phyloP scores from a whole-genome alignment of 495 filamentous ascomycete genomes.

The Lepraria neglecta region DNA sequence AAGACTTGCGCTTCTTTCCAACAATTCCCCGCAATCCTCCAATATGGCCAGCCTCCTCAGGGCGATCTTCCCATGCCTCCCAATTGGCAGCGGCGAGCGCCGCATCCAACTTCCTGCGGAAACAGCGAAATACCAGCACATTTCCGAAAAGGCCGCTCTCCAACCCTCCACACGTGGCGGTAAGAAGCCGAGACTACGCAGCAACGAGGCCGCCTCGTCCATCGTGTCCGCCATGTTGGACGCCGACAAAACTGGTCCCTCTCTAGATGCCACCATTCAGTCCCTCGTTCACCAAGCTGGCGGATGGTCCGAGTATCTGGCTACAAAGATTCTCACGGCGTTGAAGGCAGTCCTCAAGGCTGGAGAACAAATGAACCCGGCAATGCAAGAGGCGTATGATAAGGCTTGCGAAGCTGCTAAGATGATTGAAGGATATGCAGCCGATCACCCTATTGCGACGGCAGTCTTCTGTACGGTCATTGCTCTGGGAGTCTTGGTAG shows the following conservation, averaged over 20 bases:
- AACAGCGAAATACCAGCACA: background rate
- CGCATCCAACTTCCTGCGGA: conserved; percentile 2
- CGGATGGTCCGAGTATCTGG: conserved; percentile 40
- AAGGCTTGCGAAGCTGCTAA: conserved; percentile 31
- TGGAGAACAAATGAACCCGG: conserved; percentile 31
- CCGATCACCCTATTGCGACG: conserved; percentile 36
- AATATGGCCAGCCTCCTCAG: conserved; percentile 6
- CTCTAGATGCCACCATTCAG: conserved; percentile 5
- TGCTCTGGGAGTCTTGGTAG: conserved; percentile 45
- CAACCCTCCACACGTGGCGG: background rate
- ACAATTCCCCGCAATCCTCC: background rate
- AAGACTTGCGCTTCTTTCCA: background rate
- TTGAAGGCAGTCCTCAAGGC: conserved; percentile 33
- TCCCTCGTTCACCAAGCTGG: conserved; percentile 22
- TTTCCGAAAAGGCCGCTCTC: conserved; percentile 8
- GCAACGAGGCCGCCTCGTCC: conserved; percentile 7
- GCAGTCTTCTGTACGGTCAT: conserved; percentile 39
- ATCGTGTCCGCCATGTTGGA: conserved; percentile 15
- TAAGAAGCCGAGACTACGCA: background rate
- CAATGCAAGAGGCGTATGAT: conserved; percentile 33
- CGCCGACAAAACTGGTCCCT: background rate
- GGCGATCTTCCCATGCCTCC: conserved; percentile 18
- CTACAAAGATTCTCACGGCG: conserved; percentile 32
- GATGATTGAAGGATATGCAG: conserved; percentile 31
- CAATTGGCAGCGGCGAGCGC: background rate